phyloP scores from a whole-genome alignment of 257 asterid genomes.

The Asclepias syriaca region DNA sequence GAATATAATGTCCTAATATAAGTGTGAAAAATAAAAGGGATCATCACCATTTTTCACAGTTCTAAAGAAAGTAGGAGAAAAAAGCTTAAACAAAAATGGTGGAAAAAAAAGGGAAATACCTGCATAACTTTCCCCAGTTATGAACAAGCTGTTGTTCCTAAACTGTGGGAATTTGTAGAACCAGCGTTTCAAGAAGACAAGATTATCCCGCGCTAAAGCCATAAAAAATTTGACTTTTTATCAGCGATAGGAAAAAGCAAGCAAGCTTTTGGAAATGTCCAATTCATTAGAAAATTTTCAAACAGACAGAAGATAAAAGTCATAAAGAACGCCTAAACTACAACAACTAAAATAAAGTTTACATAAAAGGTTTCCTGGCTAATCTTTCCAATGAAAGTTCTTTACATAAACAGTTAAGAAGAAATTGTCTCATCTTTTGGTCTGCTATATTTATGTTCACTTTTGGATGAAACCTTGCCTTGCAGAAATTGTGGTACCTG shows the following conservation, averaged over 20 bases:
- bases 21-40: constrained; percentile 2
- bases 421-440: background rate
- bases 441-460: background rate
- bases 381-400: background rate
- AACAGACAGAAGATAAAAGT: background rate
- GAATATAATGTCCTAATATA: constrained; percentile 56
- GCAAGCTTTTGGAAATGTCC: background rate
- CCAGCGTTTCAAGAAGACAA: constrained; percentile 57
- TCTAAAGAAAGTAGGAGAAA: constrained; percentile 7
- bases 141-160: constrained; percentile 39
- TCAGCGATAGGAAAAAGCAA: constrained; percentile 10
- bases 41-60: constrained; percentile 6
- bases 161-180: constrained; percentile 53
- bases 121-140: constrained; percentile 75
- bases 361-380: constrained; percentile 1
- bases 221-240: constrained; percentile 21
- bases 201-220: constrained; percentile 56
- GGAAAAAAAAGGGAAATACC: constrained; percentile 26
- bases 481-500: constrained; percentile 32
- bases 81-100: background rate
- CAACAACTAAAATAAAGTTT: background rate
- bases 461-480: background rate
- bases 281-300: background rate
- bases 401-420: background rate
- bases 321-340: background rate